These are phyloP conservation scores for Oryza meyeriana DNA, from an alignment of 176 grass and related monocot genomes.

Conservation along the genomic window DNA sequence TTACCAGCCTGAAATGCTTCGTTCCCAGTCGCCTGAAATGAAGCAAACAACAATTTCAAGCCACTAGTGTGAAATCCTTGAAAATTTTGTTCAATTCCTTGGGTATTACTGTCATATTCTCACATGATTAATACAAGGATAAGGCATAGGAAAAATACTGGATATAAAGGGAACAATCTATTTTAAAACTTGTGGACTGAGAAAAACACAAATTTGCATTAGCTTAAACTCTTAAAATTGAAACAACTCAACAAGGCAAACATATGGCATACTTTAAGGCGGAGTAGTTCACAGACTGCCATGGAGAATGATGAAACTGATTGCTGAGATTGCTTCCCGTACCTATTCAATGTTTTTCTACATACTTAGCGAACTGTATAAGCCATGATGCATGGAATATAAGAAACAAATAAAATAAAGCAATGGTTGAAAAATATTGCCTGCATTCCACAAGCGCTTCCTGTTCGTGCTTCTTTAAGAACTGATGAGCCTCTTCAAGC, in stretches of 20 bases:
- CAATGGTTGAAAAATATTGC: conserved; percentile 28
- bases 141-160: conserved; percentile 2
- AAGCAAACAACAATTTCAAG: conserved; percentile 24
- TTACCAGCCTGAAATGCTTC: conserved; percentile 82
- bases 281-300: conserved; percentile 56
- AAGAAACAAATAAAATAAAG: conserved; percentile 12
- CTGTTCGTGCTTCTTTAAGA: conserved; percentile 53
- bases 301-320: conserved; percentile 40
- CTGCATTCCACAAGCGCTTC: conserved; percentile 29
- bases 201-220: neutral
- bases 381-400: neutral
- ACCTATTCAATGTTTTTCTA: conserved; percentile 43
- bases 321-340: conserved; percentile 39
- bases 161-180: conserved; percentile 1
- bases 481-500: conserved; percentile 63
- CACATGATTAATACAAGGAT: conserved; percentile 1
- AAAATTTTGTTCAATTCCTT: conserved; percentile 4
- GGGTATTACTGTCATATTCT: conserved; percentile 11
- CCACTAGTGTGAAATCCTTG: conserved; percentile 3
- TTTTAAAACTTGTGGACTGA: neutral
- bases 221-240: conserved; percentile 24
- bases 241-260: conserved; percentile 2
- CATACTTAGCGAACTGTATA: conserved; percentile 28
- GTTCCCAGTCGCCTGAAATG: conserved; percentile 74
- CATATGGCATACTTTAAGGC: conserved; percentile 53